Conservation (phyloP, 2,329 filamentous ascomycete genomes). For the Thielaviopsis euricoi region DNA sequence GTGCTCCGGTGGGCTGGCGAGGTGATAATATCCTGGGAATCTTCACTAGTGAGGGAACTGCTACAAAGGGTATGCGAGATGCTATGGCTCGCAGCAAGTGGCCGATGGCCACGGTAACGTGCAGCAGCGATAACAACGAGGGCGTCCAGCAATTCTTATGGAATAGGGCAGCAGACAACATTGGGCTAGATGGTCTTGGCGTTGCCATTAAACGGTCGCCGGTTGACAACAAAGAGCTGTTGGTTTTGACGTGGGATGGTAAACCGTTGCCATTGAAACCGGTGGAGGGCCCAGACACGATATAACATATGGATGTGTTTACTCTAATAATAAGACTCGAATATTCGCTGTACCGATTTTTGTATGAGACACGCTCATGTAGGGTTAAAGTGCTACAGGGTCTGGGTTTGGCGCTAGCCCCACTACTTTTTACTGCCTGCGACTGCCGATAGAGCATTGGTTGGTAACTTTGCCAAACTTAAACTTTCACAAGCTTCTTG, state of each 20-base stretch:
- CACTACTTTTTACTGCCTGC: too few relatives aligned
- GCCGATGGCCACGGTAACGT: conserved; percentile 57
- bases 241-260: conserved; percentile 37
- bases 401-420: too few relatives aligned
- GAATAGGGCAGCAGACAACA: conserved; percentile 47
- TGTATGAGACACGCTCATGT: background rate
- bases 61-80: conserved; percentile 65
- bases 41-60: conserved; percentile 49
- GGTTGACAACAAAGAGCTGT: conserved; percentile 20
- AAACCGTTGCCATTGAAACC: conserved; percentile 1
- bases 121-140: conserved; percentile 34
- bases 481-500: too few relatives aligned
- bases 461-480: too few relatives aligned
- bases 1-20: conserved; percentile 58
- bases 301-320: too few relatives aligned
- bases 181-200: conserved; percentile 43
- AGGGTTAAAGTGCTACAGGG: too few relatives aligned
- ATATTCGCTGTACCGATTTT: too few relatives aligned
- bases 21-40: conserved; percentile 50
- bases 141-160: conserved; percentile 51
- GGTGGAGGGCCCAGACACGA: too few relatives aligned
- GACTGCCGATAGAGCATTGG: too few relatives aligned
- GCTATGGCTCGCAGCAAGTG: conserved; percentile 48
- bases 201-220: conserved; percentile 29
- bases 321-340: too few relatives aligned